phyloP scores from a whole-genome alignment of 129 eudicot species.

The Helianthus tuberosus region DNA sequence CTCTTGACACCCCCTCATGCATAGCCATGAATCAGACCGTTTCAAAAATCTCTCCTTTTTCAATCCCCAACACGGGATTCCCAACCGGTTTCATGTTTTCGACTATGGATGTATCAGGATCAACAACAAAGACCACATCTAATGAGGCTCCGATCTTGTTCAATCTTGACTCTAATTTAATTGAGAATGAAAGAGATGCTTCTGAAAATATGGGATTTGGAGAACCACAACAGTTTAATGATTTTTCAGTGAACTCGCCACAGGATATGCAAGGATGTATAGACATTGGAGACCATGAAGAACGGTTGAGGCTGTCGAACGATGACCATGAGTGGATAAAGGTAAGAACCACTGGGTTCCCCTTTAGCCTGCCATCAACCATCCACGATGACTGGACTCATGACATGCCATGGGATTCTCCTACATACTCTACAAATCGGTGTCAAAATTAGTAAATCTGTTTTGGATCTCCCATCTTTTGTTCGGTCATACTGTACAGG shows the following conservation, averaged over 20 bases:
- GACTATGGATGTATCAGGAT: constrained; percentile 42
- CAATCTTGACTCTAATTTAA: constrained; percentile 40
- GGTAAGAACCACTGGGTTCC: constrained; percentile 51
- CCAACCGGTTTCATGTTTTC: constrained; percentile 51
- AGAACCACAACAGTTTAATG: constrained; percentile 47
- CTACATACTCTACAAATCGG: constrained; percentile 58
- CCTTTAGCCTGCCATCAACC: constrained; percentile 55
- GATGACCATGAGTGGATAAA: constrained; percentile 41
- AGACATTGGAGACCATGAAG: constrained; percentile 32
- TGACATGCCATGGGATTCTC: constrained; percentile 79
- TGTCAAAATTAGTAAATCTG: constrained; percentile 30
- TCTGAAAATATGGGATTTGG: constrained; percentile 38
- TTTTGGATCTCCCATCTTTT: constrained; percentile 13
- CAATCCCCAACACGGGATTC: constrained; percentile 37
- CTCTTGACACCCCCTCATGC: constrained; percentile 50
- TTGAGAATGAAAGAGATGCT: constrained; percentile 23
- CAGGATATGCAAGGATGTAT: constrained; percentile 46
- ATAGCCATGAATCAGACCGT: constrained; percentile 39
- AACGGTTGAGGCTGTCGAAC: constrained; percentile 27
- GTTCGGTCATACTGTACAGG: constrained; percentile 44
- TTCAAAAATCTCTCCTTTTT: constrained; percentile 25
- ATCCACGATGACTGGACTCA: constrained; percentile 47
- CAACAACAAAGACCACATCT: constrained; percentile 28
- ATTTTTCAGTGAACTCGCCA: constrained; percentile 44
- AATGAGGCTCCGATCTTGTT: constrained; percentile 46